phyloP scores from a whole-genome alignment of 2,329 filamentous ascomycete genomes.

The Diaporthe vaccinii region DNA sequence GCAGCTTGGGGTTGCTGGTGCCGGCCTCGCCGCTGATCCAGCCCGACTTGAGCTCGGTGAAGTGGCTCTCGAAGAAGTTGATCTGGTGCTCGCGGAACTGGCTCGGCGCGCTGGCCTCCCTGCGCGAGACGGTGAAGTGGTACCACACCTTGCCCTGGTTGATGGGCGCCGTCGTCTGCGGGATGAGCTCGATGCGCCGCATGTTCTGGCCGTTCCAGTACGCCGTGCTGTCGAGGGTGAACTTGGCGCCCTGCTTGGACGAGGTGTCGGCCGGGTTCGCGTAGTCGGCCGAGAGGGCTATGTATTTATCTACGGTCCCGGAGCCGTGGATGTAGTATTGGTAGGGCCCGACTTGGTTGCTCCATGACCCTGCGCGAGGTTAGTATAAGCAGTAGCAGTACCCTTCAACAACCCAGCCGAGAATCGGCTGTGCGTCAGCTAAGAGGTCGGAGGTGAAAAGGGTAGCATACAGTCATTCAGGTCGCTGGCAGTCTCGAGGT shows the following conservation, averaged over 20 bases:
- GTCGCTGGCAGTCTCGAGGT: constrained; percentile 7
- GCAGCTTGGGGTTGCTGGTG: constrained; percentile 65
- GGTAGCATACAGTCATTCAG: constrained; percentile 11
- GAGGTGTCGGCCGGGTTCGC: constrained; percentile 75
- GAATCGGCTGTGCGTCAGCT: too few relatives aligned
- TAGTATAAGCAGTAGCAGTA: neutral
- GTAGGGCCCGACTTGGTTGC: constrained; percentile 77
- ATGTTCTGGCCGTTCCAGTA: constrained; percentile 81
- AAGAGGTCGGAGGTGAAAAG: neutral
- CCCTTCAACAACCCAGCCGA: neutral
- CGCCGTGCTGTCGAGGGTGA: constrained; percentile 74
- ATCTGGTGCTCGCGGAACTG: constrained; percentile 76
- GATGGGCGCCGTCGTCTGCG: constrained; percentile 76
- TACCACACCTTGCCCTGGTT: constrained; percentile 77
- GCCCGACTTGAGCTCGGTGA: constrained; percentile 81
- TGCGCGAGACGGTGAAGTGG: constrained; percentile 77
- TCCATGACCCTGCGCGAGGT: constrained; percentile 70
- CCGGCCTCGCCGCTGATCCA: constrained; percentile 65
- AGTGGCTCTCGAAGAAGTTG: constrained; percentile 76
- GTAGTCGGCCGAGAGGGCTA: constrained; percentile 70
- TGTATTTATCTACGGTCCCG: constrained; percentile 67
- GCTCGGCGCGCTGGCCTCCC: constrained; percentile 70
- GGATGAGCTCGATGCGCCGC: constrained; percentile 81
- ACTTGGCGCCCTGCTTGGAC: constrained; percentile 75
- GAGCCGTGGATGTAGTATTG: constrained; percentile 83